Evolutionary conservation across 1,284 basidiomycete genomes (phyloP).

Genomic region (Ganoderma resinaceum): DNA sequence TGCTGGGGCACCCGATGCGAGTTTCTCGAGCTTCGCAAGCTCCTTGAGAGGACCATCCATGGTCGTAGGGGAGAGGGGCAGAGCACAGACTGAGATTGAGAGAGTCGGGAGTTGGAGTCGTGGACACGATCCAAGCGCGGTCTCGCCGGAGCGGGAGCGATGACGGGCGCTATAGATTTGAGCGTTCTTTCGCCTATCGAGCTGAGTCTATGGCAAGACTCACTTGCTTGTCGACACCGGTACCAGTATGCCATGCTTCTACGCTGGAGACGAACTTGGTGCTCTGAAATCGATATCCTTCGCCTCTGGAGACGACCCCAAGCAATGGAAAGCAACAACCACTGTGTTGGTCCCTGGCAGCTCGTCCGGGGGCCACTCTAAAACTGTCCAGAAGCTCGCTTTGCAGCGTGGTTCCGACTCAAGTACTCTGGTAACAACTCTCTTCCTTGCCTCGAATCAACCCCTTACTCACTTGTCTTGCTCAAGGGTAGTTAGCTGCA

Average conservation of each 20-base stretch:
- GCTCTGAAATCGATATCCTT: conserved; percentile 69
- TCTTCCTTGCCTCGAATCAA: neutral
- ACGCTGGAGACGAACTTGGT: conserved; percentile 78
- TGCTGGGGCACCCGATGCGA: conserved; percentile 50
- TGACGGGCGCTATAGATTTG: conserved; percentile 12
- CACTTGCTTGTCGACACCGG: neutral
- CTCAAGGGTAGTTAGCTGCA: conserved; percentile 63
- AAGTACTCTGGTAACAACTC: conserved; percentile 33
- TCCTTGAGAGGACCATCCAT: conserved; percentile 82
- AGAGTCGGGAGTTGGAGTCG: neutral
- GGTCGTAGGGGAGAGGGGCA: conserved; percentile 10
- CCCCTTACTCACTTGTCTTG: conserved; percentile 18
- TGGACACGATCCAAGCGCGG: neutral
- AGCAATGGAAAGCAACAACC: conserved; percentile 41
- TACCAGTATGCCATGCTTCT: conserved; percentile 66
- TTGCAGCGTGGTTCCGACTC: conserved; percentile 26
- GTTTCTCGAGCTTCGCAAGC: conserved; percentile 72
- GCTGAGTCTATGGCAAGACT: too few relatives aligned
- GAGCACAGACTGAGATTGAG: too few relatives aligned
- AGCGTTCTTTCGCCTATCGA: neutral
- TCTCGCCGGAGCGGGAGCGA: neutral
- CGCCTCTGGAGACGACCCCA: conserved; percentile 20
- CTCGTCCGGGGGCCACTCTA: conserved; percentile 42
- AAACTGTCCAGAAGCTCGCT: conserved; percentile 51
- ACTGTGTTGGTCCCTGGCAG: conserved; percentile 46